A percentile compares a stretch with the other conserved stretches of the same genome.
These are phyloP conservation scores for Haematococcus sp. DNA, from an alignment of 139 green algal genomes.

Conservation along the genomic window DNA sequence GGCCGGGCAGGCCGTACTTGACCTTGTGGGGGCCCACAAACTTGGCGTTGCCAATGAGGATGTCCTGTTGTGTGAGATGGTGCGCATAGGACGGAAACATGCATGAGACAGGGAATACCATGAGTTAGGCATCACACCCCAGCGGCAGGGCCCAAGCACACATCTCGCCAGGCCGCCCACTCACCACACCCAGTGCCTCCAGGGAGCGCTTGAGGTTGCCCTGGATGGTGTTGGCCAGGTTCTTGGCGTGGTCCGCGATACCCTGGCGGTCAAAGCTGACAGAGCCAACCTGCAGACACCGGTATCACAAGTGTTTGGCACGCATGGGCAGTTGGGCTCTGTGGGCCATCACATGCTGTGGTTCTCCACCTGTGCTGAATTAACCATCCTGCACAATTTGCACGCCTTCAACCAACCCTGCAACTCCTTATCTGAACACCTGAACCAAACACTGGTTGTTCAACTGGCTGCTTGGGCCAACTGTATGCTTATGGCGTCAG, in stretches of 20 bases:
- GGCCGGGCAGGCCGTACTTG: constrained; percentile 85
- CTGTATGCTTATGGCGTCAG: not conserved
- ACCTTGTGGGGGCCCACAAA: constrained; percentile 81
- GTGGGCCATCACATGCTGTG: not conserved
- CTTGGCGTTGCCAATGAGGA: constrained; percentile 86
- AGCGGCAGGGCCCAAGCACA: not conserved
- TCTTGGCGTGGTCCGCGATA: constrained; percentile 91
- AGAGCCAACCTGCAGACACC: constrained; percentile 64
- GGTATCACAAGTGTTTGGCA: too few species aligned
- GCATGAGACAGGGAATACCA: not conserved
- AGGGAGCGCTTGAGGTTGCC: constrained; percentile 92
- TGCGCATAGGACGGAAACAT: not conserved
- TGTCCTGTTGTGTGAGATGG: constrained; percentile 66
- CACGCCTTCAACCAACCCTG: too few species aligned
- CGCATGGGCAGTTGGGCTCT: not conserved
- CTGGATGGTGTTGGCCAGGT: constrained; percentile 88
- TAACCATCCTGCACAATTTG: too few species aligned
- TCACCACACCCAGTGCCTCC: constrained; percentile 88
- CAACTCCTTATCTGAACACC: too few species aligned
- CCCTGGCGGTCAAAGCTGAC: constrained; percentile 89
- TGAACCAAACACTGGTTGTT: too few species aligned
- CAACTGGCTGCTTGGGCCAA: not conserved
- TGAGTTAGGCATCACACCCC: not conserved
- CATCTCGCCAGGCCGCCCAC: not conserved
- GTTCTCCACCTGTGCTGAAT: not conserved